phyloP scores from a whole-genome alignment of 163 green algal genomes.

The Scenedesmus sp. region DNA sequence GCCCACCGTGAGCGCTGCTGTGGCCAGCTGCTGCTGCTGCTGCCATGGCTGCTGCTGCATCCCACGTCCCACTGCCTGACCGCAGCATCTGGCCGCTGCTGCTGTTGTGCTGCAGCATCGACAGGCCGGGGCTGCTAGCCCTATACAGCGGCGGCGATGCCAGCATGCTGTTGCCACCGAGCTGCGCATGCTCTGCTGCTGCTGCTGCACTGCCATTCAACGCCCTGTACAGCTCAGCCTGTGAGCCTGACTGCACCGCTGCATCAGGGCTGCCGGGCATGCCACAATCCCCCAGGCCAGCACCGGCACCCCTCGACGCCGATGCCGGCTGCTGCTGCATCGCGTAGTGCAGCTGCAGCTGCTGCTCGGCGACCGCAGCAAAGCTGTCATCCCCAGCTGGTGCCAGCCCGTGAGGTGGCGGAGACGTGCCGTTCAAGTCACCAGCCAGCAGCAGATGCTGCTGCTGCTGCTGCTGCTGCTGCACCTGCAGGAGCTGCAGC shows the following conservation, averaged over 20 bases:
- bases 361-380: slow-evolving; percentile 21
- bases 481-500: slow-evolving; percentile 22
- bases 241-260: neutral
- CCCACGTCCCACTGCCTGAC: neutral
- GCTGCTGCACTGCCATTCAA: neutral
- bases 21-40: neutral
- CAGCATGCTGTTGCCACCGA: neutral
- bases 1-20: neutral
- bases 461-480: slow-evolving; percentile 43
- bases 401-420: neutral
- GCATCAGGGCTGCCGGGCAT: neutral
- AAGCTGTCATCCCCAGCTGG: neutral
- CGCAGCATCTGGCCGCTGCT: neutral
- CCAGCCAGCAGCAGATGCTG: neutral
- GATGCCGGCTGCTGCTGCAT: slow-evolving; percentile 7
- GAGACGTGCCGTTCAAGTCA: neutral
- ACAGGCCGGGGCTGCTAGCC: neutral
- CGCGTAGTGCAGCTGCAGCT: slow-evolving; percentile 17
- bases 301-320: neutral
- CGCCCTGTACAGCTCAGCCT: neutral
- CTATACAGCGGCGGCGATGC: neutral
- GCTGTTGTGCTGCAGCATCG: slow-evolving; percentile 10
- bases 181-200: slow-evolving; percentile 12
- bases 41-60: neutral
- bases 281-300: neutral